Evolutionary conservation across 345 rosid species (phyloP).

Genomic region (Diplotaxis tenuifolia): DNA sequence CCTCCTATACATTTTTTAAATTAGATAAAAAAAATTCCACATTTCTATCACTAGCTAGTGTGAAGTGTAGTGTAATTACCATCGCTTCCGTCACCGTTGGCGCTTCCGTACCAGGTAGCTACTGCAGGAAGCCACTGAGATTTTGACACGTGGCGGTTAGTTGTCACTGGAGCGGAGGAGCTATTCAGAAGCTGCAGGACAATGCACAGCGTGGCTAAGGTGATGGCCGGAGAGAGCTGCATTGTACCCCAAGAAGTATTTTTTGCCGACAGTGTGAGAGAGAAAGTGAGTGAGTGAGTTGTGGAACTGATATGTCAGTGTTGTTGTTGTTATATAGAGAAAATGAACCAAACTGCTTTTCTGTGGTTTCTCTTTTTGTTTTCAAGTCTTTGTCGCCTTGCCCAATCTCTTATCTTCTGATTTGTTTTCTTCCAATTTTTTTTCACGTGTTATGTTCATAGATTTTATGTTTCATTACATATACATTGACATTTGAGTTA

Average conservation of each 20-base stretch:
- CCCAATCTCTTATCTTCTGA: background rate
- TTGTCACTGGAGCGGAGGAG: background rate
- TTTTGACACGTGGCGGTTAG: conserved; percentile 35
- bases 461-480: background rate
- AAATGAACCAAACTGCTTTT: conserved; percentile 28
- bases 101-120: conserved; percentile 96
- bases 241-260: conserved; percentile 16
- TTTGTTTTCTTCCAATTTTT: background rate
- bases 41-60: background rate
- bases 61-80: conserved; percentile 42
- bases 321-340: conserved; percentile 28
- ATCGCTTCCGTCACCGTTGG: conserved; percentile 94
- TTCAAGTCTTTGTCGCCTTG: background rate
- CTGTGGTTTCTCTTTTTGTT: conserved; percentile 27
- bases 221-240: conserved; percentile 26
- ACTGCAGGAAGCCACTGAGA: conserved; percentile 79
- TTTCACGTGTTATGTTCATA: background rate
- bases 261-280: conserved; percentile 36
- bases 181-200: conserved; percentile 12
- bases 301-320: conserved; percentile 21
- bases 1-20: conserved; percentile 59
- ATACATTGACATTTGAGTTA: background rate
- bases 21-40: background rate
- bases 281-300: conserved; percentile 24
- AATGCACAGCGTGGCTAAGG: conserved; percentile 17